Base-by-base conservation (phyloP, 345 rosid species). In the Populus davidiana region DNA sequence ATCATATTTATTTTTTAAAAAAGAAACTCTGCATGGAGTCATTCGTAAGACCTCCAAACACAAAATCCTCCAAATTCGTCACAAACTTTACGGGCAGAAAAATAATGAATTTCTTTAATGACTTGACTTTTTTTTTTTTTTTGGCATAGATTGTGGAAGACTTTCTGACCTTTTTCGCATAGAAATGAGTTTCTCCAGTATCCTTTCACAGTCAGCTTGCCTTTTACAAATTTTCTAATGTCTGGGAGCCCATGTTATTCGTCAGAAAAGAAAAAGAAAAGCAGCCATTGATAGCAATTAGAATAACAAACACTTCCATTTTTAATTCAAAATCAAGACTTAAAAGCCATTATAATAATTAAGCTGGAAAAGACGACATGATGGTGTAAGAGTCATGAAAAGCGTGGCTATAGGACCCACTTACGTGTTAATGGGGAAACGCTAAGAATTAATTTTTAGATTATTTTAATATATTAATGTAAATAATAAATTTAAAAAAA, bases 281-380 rank as follows among this genome's bases (percentile, higher is more conserved):
- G 59, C 18, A 6, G 59, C 18, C 11, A 50, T 39, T 5, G 8
- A 39, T 39, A 6, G 9, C 41, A 39, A 39, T 39, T 39, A 39
- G 21, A 6, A 47, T 16, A 5, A 47, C 52, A 47, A 31, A 31
- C 52, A 16, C 52, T 47, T 47, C 17, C 5, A 47, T 47, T 47
- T 47, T 14, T 47, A 2, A 2, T 14, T 12, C 0, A 13, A 47
- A 47, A 44, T 10, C 4, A 12, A 16, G 17, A 16, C 52, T 12
- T 12, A 50, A 50, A 18, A 18, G 59, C 8, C 20, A 50, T 0
- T 18, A 17, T 50, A 18, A 50, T 50, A 50, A 50, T 50, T 20
- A 50, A 50, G 59, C 9, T 17, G n/a, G 9, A 21, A 77, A 69
- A 44, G 13, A 70, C 70, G 81, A 81, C 72, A 78, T 81, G 84